phyloP scores from a whole-genome alignment of 2,329 filamentous ascomycete species.

The Aureobasidium sp. region DNA sequence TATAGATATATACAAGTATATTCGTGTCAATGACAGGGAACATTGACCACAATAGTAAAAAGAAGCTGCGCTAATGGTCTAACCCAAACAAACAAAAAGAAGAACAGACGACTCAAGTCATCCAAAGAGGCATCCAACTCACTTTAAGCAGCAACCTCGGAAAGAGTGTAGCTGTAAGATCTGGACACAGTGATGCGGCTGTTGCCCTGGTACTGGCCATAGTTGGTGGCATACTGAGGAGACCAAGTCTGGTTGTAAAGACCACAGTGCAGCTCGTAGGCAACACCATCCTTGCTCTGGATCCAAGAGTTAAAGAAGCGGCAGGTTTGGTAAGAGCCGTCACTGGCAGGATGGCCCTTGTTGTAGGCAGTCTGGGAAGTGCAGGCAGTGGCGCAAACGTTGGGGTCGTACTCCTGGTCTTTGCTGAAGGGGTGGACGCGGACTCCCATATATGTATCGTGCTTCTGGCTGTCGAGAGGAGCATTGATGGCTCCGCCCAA shows the following conservation, averaged over 20 bases:
- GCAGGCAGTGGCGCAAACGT: slow-evolving; percentile 23
- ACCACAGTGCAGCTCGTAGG: slow-evolving; percentile 34
- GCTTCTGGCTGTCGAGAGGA: slow-evolving; percentile 19
- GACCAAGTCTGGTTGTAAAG: slow-evolving; percentile 28
- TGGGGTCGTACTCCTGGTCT: slow-evolving; percentile 20
- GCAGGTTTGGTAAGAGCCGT: slow-evolving; percentile 19
- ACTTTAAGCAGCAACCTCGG: slow-evolving; percentile 3
- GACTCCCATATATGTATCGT: slow-evolving; percentile 21
- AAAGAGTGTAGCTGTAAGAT: slow-evolving; percentile 17
- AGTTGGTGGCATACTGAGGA: slow-evolving; percentile 21
- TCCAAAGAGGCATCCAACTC: not conserved
- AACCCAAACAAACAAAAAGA: not conserved
- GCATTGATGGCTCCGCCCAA: slow-evolving; percentile 31
- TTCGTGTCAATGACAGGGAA: not conserved
- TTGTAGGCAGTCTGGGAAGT: slow-evolving; percentile 22
- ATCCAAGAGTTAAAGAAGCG: slow-evolving; percentile 35
- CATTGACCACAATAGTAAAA: not conserved
- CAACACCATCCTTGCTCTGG: slow-evolving; percentile 31
- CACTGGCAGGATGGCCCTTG: slow-evolving; percentile 20
- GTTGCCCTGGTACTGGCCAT: slow-evolving; percentile 18
- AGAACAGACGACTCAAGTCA: not conserved
- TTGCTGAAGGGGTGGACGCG: slow-evolving; percentile 12
- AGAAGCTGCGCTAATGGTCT: not conserved
- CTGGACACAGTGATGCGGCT: slow-evolving; percentile 17
- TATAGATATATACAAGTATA: not conserved